Evolutionary conservation across 2,329 filamentous ascomycete genomes (phyloP), one percentile per base, ranked within the genome.

Genomic region (Sporothrix protearum): DNA sequence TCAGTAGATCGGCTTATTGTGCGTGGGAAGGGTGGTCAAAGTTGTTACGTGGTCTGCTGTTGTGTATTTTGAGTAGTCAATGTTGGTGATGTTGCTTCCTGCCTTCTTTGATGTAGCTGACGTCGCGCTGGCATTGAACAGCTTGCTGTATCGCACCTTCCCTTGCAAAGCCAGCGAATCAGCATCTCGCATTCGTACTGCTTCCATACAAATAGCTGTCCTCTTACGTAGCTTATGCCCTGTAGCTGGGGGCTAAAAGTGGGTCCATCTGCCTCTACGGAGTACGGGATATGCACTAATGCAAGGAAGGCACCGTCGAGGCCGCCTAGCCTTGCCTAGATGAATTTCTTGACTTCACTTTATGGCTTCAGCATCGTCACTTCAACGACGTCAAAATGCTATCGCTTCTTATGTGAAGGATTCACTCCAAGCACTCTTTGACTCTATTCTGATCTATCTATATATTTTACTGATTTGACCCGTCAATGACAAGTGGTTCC

Each of bases 111-210:
- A 7, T 49, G 63, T 22, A 64, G 25, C 42, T 66, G 39, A 49
- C 42, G 45, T 49, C 63, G 63, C 61, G 61, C 39, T 45, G 39
- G 61, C 61, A 66, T 33, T 49, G 39, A 49, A 49, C 63, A 66
- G 63, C 63, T 66, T 66, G 63, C 63, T 49, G 25, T 30, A n/a
- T 66, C 25, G 39, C 25, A 16, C n/a, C 28, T 45, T 49, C 10
- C 36, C 49, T 22, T 28, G 19, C 33, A 10, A n/a, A 25, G n/a
- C 33, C 8, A 22, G 49, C 66, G 49, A 68, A 68, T 68, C 66
- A 68, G 33, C 66, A 49, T 39, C n/a, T 33, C 9, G 66, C 66
- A 55, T 39, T 68, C 33, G 42, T 16, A 47, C 42, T 47, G 42
- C 14, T 47, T 10, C 28, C 10, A 42, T 47, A n/a, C n/a, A n/a